phyloP scores from a whole-genome alignment of 148 eudicot genomes.

The Camellia japonica region DNA sequence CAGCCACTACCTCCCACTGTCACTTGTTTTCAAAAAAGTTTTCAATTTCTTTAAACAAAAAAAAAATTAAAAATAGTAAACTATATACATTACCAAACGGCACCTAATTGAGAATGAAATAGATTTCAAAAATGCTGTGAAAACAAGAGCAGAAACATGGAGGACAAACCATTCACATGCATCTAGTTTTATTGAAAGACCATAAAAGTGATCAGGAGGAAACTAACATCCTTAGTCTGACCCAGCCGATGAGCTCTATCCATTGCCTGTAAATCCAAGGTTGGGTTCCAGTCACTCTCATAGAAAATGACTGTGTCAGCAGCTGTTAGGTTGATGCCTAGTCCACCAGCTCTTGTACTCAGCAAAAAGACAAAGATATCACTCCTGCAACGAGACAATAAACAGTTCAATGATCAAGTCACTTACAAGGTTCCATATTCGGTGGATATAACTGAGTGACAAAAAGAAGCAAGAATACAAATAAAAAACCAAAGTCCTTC shows the following conservation, averaged over 20 bases:
- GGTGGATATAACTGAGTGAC: not conserved
- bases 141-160: not conserved
- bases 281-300: constrained; percentile 99
- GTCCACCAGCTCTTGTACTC: constrained; percentile 97
- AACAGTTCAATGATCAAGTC: constrained; percentile 5
- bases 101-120: not conserved
- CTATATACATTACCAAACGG: too few relatives aligned
- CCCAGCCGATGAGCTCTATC: constrained; percentile 99
- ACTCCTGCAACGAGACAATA: constrained; percentile 54
- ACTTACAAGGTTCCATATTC: not conserved
- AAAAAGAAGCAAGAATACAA: not conserved
- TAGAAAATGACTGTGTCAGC: constrained; percentile 98
- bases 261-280: constrained; percentile 98
- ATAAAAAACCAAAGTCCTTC: not conserved
- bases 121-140: not conserved
- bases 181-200: not conserved
- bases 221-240: constrained; percentile 94
- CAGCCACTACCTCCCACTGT: too few relatives aligned
- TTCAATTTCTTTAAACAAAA: too few relatives aligned
- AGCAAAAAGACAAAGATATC: constrained; percentile 96
- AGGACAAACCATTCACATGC: not conserved
- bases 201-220: constrained; percentile 10
- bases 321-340: constrained; percentile 95
- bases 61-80: too few relatives aligned
- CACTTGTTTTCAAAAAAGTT: too few relatives aligned